phyloP scores from a whole-genome alignment of 345 rosid species.

The Salix suchowensis region DNA sequence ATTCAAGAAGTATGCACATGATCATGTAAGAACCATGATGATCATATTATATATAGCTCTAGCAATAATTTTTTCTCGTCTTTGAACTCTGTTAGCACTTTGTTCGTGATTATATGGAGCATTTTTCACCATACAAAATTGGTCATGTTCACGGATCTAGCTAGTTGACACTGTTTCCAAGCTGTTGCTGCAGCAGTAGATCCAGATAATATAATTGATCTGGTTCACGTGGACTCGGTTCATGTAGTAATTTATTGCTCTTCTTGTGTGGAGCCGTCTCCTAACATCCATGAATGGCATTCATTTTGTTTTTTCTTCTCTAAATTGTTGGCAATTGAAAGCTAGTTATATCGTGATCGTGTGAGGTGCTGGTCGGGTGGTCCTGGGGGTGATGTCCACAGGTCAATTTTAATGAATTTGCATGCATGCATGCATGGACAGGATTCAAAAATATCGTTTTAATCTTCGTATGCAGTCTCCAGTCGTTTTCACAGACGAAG shows the following conservation, averaged over 20 bases:
- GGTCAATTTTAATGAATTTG: neutral
- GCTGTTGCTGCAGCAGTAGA: too few relatives aligned
- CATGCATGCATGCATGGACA: too few relatives aligned
- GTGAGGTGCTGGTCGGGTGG: neutral
- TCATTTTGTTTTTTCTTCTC: too few relatives aligned
- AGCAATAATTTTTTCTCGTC: neutral
- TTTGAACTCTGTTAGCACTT: neutral
- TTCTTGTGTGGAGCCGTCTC: too few relatives aligned
- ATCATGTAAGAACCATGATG: slow-evolving; percentile 5
- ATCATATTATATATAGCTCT: neutral
- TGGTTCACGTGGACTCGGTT: neutral
- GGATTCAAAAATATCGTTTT: too few relatives aligned
- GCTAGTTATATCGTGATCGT: too few relatives aligned
- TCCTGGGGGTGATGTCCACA: neutral
- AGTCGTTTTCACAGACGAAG: neutral
- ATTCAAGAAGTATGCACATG: neutral
- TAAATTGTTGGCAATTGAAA: too few relatives aligned
- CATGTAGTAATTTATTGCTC: neutral
- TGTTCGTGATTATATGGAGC: neutral
- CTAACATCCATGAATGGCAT: too few relatives aligned
- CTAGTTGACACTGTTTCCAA: too few relatives aligned
- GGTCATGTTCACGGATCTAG: too few relatives aligned
- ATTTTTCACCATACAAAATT: too few relatives aligned
- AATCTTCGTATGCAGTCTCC: neutral
- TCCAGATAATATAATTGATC: too few relatives aligned